Conservation (phyloP, 225 moss, liverwort and hornwort genomes). For the Lunularia cruciata region DNA sequence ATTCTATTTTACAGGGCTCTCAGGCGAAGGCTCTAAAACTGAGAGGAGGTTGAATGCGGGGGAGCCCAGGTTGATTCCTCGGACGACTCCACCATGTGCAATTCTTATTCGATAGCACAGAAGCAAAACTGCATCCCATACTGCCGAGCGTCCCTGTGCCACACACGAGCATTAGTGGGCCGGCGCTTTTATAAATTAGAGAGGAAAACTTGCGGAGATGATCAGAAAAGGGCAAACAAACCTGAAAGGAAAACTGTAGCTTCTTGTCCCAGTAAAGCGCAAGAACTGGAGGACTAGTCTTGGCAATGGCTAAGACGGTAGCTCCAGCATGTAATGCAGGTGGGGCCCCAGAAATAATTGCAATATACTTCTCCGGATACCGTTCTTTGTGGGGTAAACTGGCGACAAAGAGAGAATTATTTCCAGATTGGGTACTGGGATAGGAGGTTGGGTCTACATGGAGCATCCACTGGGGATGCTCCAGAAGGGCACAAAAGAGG, state of each 20-base stretch:
- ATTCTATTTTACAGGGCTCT: conserved; percentile 32
- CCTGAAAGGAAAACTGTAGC: conserved; percentile 88
- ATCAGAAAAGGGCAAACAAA: conserved; percentile 7
- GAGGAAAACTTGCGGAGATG: background rate
- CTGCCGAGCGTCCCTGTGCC: conserved; percentile 73
- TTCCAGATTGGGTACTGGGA: conserved; percentile 83
- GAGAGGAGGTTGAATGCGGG: conserved; percentile 78
- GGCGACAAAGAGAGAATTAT: conserved; percentile 83
- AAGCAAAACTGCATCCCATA: conserved; percentile 88
- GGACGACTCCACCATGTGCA: conserved; percentile 91
- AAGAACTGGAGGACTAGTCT: conserved; percentile 75
- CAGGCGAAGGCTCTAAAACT: conserved; percentile 57
- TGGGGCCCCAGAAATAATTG: conserved; percentile 72
- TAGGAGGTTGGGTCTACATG: conserved; percentile 81
- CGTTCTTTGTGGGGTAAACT: conserved; percentile 73
- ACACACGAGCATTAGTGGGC: background rate
- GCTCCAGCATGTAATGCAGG: conserved; percentile 71
- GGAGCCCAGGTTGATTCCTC: conserved; percentile 86
- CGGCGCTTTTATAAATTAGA: background rate
- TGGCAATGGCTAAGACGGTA: conserved; percentile 80
- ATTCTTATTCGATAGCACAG: conserved; percentile 81
- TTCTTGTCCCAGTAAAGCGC: conserved; percentile 95
- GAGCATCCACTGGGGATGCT: conserved; percentile 98
- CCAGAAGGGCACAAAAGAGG: conserved; percentile 90
- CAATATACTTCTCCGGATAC: conserved; percentile 81